These are phyloP conservation scores for Adansonia rubrostipa DNA, from an alignment of 441 rosid genomes.

Conservation along the genomic window DNA sequence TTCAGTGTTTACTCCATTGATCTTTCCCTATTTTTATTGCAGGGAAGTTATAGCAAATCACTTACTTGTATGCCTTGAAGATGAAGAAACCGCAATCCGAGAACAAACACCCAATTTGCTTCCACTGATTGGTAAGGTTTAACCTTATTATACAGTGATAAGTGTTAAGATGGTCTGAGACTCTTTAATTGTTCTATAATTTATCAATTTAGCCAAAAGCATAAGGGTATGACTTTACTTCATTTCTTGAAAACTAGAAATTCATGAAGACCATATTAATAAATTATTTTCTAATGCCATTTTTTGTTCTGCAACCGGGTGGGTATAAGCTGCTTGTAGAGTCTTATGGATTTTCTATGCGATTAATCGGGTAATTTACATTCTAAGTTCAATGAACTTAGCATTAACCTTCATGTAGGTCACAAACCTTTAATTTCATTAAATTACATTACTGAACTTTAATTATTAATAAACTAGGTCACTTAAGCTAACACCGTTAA, in stretches of 20 bases:
- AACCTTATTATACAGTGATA: conserved; percentile 1
- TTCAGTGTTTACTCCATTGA: conserved; percentile 25
- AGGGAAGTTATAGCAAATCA: conserved; percentile 73
- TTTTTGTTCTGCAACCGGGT: neutral
- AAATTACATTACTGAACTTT: too few species aligned
- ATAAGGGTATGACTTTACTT: neutral
- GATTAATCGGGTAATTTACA: too few species aligned
- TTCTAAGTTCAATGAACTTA: too few species aligned
- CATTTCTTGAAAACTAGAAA: neutral
- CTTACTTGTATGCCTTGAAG: conserved; percentile 67
- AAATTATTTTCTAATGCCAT: neutral
- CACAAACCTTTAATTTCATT: too few species aligned
- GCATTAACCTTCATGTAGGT: too few species aligned
- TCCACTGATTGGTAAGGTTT: conserved; percentile 65
- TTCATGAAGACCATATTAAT: neutral
- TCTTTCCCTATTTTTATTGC: conserved; percentile 32
- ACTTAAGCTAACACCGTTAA: too few species aligned
- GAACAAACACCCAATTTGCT: conserved; percentile 61
- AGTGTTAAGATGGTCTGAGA: conserved; percentile 9
- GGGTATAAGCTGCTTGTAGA: neutral
- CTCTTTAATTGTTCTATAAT: neutral
- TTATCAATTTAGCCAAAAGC: neutral
- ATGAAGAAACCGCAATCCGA: conserved; percentile 60
- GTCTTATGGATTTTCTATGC: neutral
- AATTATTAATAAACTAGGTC: too few species aligned